Conservation (phyloP, 257 asterid species). For the Ophiorrhiza pumila region DNA sequence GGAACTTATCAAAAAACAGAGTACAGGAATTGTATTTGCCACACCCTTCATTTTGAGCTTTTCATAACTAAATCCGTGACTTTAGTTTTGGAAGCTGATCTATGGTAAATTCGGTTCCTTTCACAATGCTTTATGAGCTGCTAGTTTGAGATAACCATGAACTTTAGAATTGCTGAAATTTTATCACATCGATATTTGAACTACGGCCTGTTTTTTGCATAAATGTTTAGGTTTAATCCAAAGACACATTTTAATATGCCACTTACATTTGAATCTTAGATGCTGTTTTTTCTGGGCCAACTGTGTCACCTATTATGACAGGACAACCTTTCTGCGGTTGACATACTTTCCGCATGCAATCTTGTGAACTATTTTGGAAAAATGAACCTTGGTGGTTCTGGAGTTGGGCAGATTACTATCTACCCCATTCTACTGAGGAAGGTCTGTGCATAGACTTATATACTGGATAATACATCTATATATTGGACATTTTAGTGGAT, state of each 20-base stretch:
- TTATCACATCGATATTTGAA: background rate
- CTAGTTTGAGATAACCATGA: background rate
- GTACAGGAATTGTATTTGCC: too few relatives aligned
- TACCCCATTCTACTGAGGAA: constrained; percentile 83
- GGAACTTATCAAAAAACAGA: too few relatives aligned
- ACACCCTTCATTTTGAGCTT: too few relatives aligned
- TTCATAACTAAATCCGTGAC: background rate
- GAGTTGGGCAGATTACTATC: constrained; percentile 93
- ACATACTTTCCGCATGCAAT: constrained; percentile 98
- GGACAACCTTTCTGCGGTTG: constrained; percentile 99
- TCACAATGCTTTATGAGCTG: background rate
- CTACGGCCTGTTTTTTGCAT: background rate
- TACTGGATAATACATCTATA: background rate
- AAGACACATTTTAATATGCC: background rate
- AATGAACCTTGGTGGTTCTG: constrained; percentile 95
- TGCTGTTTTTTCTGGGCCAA: constrained; percentile 18
- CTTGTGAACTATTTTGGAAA: constrained; percentile 96
- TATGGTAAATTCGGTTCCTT: background rate
- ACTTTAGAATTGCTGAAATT: background rate
- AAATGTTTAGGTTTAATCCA: background rate
- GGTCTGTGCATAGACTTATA: constrained; percentile 41
- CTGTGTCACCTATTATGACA: constrained; percentile 39
- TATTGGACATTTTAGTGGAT: constrained; percentile 1
- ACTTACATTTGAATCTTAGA: constrained; percentile 15
- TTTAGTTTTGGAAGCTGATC: background rate